phyloP scores from a whole-genome alignment of 2,329 filamentous ascomycete species.

The Fusarium succisae region DNA sequence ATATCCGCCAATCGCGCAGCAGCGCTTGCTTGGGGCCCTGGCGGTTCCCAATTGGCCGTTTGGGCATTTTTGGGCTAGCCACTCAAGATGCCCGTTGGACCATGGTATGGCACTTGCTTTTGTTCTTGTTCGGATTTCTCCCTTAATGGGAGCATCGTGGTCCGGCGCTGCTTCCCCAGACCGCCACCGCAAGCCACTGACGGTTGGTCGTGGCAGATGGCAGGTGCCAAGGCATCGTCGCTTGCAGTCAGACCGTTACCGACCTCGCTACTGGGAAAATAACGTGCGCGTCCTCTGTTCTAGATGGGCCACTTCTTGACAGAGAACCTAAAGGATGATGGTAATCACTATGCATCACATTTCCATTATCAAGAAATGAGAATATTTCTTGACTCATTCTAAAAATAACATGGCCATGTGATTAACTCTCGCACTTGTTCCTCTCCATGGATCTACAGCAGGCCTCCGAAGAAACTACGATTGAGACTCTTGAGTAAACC shows the following conservation, averaged over 20 bases:
- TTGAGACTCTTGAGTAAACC: background rate
- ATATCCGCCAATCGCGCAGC: slow-evolving; percentile 31
- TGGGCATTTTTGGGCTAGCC: slow-evolving; percentile 2
- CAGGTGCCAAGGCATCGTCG: background rate
- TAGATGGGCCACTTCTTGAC: background rate
- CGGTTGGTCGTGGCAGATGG: background rate
- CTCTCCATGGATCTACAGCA: slow-evolving; percentile 21
- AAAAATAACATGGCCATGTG: slow-evolving; percentile 31
- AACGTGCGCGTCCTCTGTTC: background rate
- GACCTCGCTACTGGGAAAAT: background rate
- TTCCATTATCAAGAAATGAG: background rate
- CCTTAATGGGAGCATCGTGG: background rate
- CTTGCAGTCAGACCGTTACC: background rate
- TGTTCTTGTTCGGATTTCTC: slow-evolving; percentile 3
- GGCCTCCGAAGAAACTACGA: slow-evolving; percentile 16
- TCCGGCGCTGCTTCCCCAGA: slow-evolving; percentile 15
- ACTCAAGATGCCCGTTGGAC: background rate
- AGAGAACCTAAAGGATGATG: background rate
- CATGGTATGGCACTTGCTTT: background rate
- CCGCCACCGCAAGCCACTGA: slow-evolving; percentile 18
- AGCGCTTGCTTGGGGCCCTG: slow-evolving; percentile 20
- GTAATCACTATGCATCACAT: background rate
- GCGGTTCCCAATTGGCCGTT: background rate
- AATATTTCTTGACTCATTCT: slow-evolving; percentile 7
- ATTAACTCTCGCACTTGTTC: slow-evolving; percentile 13